Base-by-base conservation (phyloP, 1,284 basidiomycete species). In the Blastosporella zonata region DNA sequence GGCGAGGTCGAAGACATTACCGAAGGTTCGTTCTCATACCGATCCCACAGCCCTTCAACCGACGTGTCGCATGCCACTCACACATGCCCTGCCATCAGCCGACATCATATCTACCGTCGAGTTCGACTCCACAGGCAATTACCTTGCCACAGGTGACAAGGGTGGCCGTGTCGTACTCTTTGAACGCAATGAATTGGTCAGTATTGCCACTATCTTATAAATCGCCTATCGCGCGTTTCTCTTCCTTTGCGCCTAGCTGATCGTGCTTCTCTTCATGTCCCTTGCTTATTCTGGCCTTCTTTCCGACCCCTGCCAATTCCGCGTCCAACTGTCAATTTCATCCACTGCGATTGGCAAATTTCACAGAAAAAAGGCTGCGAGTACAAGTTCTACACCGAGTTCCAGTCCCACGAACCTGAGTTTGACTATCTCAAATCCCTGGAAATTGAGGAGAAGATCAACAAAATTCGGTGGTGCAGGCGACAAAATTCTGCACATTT, bases 361-460 rank as follows among this genome's bases (percentile, higher is more conserved):
- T 13, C 48, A 53, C 65, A 95, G 91, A 99, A 99, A 90, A 97
- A 97, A 71, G 94, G 94, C 54, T 99, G 97, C 77, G 97, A 99
- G 74, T 99, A 99, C 84, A 98, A 98, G 72, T 99, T 99, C 72
- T 98, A 99, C 71, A 99, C 97, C 53, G 97, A 99, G 72, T 97
- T 99, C 67, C 97, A 99, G 78, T 97, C 93, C 37, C 97, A 99
- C 69, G 97, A 99, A 69, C 97, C 97, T 51, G 97, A 99, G 70
- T 99, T 99, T 70, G 97, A 99, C 77, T 99, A 99, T 69, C 86
- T 99, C 67, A 99, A 99, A 78, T 97, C 93, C 25, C 79, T 99
- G 59, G 97, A 99, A 79, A 99, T 99, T 68, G 97, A 99, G 72
- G 97, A 99, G 78, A 99, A 99, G 87, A 99, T 99, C 79, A 99